phyloP scores from a whole-genome alignment of 2,329 filamentous ascomycete genomes.

The Trichoderma sp. region DNA sequence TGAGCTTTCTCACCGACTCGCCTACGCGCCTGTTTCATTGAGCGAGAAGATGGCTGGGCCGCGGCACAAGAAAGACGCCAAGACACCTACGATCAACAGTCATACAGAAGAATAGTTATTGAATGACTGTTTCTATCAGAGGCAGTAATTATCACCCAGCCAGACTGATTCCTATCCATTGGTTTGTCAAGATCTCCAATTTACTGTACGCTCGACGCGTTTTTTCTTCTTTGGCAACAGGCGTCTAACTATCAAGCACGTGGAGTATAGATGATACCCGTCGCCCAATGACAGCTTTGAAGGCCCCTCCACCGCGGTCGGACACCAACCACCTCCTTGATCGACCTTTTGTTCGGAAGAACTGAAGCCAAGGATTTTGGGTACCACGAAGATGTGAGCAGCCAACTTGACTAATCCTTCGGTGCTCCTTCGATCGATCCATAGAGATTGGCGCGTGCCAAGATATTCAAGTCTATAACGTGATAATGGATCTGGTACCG shows the following conservation, averaged over 20 bases:
- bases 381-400: neutral
- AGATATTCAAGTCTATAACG: neutral
- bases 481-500: neutral
- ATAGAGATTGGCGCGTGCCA: conserved; percentile 20
- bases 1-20: neutral
- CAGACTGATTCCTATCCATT: neutral
- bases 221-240: neutral
- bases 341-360: neutral
- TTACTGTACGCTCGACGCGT: neutral
- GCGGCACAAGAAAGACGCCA: neutral
- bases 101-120: neutral
- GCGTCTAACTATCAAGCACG: neutral
- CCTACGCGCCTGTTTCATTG: neutral
- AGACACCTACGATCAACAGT: neutral
- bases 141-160: neutral
- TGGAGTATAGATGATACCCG: neutral
- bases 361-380: neutral
- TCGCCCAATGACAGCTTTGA: neutral
- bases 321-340: neutral
- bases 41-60: neutral
- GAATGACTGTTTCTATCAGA: neutral
- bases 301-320: neutral
- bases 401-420: neutral
- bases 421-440: conserved; percentile 18
- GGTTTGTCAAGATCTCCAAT: too few species aligned